A percentile compares a stretch with the other conserved stretches of the same genome.
These are phyloP conservation scores for Ceratonia siliqua DNA, from an alignment of 306 rosid species.

Conservation along the genomic window DNA sequence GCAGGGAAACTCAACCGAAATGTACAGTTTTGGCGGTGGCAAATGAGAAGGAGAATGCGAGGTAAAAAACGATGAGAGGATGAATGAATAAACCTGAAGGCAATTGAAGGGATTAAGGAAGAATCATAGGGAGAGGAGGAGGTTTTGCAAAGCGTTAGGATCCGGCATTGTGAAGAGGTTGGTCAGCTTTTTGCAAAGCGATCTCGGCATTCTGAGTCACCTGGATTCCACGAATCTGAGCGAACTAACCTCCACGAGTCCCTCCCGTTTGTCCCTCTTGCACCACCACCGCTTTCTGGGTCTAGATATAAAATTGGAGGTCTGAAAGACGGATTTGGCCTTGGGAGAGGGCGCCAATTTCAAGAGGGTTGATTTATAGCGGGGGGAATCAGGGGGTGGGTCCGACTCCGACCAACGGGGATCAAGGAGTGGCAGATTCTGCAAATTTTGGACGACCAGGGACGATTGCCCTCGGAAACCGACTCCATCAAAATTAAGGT, in stretches of 20 bases:
- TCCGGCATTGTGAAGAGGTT: neutral
- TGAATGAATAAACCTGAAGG: neutral
- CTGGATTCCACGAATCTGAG: neutral
- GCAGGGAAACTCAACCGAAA: neutral
- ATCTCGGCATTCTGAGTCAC: neutral
- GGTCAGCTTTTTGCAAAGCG: neutral
- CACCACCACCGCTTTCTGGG: neutral
- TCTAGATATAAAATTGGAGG: neutral
- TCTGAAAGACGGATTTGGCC: neutral
- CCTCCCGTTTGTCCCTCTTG: neutral
- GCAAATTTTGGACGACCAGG: too few relatives aligned
- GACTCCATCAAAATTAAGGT: too few relatives aligned
- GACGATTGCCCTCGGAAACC: too few relatives aligned
- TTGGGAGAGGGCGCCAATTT: neutral
- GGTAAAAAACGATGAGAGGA: neutral
- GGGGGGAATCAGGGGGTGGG: neutral
- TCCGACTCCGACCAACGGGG: neutral
- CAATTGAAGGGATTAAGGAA: neutral
- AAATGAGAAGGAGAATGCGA: neutral
- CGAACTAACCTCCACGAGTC: conserved; percentile 3
- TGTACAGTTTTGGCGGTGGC: neutral
- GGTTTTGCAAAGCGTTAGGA: neutral
- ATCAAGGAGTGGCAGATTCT: conserved; percentile 9
- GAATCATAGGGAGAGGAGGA: neutral
- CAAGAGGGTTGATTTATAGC: neutral